Evolutionary conservation across 2,329 filamentous ascomycete species (phyloP).

Genomic region (Fusarium begoniae): DNA sequence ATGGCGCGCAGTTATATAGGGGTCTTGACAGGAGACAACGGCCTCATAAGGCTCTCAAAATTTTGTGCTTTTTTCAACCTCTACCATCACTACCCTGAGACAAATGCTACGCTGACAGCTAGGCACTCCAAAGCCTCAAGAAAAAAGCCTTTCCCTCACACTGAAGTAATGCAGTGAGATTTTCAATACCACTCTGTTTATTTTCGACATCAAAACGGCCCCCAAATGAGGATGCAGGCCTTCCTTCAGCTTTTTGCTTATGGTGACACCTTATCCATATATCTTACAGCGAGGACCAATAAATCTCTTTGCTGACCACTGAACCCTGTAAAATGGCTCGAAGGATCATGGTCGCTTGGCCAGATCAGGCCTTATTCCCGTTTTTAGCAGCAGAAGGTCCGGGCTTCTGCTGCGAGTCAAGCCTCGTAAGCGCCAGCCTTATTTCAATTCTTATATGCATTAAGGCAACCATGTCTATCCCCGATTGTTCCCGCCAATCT

Average conservation of each 20-base stretch:
- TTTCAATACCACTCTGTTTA: neutral
- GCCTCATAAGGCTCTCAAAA: neutral
- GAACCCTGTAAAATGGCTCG: neutral
- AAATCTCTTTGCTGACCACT: neutral
- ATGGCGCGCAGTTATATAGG: neutral
- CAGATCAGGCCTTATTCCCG: neutral
- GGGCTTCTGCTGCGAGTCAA: neutral
- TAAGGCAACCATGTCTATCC: neutral
- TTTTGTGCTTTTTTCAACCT: neutral
- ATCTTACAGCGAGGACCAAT: neutral
- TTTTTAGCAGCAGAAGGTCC: neutral
- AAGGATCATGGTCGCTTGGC: neutral
- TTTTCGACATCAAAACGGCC: neutral
- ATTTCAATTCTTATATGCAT: neutral
- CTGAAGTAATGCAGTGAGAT: neutral
- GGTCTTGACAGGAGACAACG: neutral
- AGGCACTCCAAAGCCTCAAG: neutral
- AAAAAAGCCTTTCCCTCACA: neutral
- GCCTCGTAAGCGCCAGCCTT: conserved; percentile 6
- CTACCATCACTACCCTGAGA: neutral
- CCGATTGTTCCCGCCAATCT: neutral
- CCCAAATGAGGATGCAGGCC: neutral
- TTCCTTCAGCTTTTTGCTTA: conserved; percentile 1
- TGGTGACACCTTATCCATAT: neutral
- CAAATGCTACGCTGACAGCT: neutral